A percentile compares a stretch with the other conserved stretches of the same genome.
Evolutionary conservation across 1,139 yeast genomes (phyloP).

Genomic region (Saccharomyces hybrid): DNA sequence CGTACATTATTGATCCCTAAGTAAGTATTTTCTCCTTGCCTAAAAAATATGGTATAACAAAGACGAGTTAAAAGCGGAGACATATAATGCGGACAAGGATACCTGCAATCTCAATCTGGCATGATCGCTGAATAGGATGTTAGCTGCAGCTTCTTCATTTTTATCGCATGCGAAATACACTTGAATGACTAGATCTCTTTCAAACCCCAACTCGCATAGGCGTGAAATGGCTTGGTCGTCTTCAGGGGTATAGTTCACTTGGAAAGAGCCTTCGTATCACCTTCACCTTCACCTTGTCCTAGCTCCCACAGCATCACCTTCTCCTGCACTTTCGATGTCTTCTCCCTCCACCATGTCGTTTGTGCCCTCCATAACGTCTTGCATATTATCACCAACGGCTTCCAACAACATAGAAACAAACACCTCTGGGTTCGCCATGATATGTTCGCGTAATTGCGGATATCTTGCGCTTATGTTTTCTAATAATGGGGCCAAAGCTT

Average conservation of each 20-base stretch:
- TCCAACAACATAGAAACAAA: slow-evolving; percentile 67
- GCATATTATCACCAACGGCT: slow-evolving; percentile 42
- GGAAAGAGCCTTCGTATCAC: slow-evolving; percentile 23
- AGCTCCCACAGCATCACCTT: slow-evolving; percentile 6
- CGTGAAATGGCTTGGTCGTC: slow-evolving; percentile 85
- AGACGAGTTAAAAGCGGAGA: background rate
- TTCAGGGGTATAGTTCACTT: slow-evolving; percentile 51
- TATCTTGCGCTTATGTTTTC: slow-evolving; percentile 77
- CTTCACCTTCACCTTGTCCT: background rate
- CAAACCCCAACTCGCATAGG: slow-evolving; percentile 88
- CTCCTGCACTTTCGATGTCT: slow-evolving; percentile 6
- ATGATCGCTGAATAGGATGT: slow-evolving; percentile 52
- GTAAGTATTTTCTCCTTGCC: background rate
- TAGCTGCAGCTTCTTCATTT: slow-evolving; percentile 94
- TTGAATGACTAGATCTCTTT: slow-evolving; percentile 77
- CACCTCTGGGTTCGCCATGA: slow-evolving; percentile 80
- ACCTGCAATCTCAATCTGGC: slow-evolving; percentile 19
- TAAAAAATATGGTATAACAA: background rate
- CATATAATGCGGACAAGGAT: background rate
- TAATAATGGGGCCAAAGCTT: slow-evolving; percentile 73
- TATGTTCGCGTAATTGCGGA: slow-evolving; percentile 79
- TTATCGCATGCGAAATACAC: slow-evolving; percentile 97
- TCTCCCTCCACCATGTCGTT: slow-evolving; percentile 8
- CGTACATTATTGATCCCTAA: background rate
- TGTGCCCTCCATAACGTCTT: slow-evolving; percentile 21